Evolutionary conservation across 805 yeast genomes (phyloP).

Genomic region (Zygosaccharomyces bailii): DNA sequence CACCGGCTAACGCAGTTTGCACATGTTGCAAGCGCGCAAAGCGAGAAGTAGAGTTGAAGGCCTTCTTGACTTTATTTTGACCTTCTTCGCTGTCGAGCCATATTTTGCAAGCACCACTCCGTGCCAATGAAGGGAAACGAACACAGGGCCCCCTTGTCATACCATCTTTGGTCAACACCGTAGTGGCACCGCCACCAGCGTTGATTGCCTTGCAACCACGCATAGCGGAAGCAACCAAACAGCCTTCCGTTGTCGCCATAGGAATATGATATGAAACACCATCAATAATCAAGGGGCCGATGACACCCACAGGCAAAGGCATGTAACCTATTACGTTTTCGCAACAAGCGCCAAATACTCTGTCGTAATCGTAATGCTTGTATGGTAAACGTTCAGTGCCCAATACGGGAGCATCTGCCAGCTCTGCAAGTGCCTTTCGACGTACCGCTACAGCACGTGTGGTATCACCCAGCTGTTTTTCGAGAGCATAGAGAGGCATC

Average conservation of each 20-base stretch:
- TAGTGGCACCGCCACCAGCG: conserved; percentile 92
- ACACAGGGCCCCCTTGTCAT: conserved; percentile 99
- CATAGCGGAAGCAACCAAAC: conserved; percentile 97
- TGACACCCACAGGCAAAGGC: conserved; percentile 97
- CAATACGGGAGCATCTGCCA: conserved; percentile 78
- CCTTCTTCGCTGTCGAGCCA: conserved; percentile 98
- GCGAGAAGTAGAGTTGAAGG: conserved; percentile 94
- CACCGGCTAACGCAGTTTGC: conserved; percentile 94
- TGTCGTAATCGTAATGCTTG: conserved; percentile 80
- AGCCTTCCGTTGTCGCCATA: conserved; percentile 99
- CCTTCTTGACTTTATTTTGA: conserved; percentile 71
- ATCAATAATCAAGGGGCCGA: conserved; percentile 93
- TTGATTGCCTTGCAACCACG: conserved; percentile 98
- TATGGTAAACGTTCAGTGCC: conserved; percentile 73
- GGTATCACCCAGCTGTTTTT: conserved; percentile 83
- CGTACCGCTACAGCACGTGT: conserved; percentile 92
- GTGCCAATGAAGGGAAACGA: conserved; percentile 69
- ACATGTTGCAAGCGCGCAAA: conserved; percentile 91
- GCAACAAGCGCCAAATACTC: conserved; percentile 98
- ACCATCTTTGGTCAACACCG: conserved; percentile 92
- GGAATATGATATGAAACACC: conserved; percentile 88
- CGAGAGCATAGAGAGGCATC: conserved; percentile 89
- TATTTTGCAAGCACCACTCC: conserved; percentile 92
- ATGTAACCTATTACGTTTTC: conserved; percentile 96
- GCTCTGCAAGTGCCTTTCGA: conserved; percentile 82